A percentile compares a stretch with the other conserved stretches of the same genome.
Conservation (phyloP, 2,329 filamentous ascomycete genomes). For the Trichoderma aggressivum region DNA sequence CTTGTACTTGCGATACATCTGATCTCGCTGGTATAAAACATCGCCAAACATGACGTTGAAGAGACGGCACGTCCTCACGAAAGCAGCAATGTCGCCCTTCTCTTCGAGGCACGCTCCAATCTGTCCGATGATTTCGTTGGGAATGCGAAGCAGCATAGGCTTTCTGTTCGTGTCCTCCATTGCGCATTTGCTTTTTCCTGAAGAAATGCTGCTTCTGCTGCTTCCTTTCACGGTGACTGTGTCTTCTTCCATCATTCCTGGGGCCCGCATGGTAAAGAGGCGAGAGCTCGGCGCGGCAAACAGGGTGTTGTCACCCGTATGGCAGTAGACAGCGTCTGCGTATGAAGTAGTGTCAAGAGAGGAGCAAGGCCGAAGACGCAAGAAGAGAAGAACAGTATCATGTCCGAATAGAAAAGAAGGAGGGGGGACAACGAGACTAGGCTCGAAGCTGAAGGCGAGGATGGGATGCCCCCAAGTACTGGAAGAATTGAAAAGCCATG, state of each 20-base stretch:
- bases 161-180: background rate
- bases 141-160: background rate
- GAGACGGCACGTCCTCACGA: background rate
- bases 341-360: background rate
- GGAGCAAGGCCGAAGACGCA: background rate
- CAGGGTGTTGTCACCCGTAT: background rate
- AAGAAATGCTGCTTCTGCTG: background rate
- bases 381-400: background rate
- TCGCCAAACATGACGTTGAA: constrained; percentile 15
- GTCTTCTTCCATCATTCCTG: background rate
- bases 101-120: constrained; percentile 2
- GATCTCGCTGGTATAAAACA: constrained; percentile 12
- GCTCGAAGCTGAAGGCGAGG: background rate
- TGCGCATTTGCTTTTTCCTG: background rate
- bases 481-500: background rate
- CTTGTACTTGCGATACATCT: background rate
- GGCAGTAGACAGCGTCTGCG: background rate
- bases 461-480: background rate
- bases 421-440: background rate
- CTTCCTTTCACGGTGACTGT: background rate
- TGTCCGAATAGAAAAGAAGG: background rate
- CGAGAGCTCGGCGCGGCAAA: background rate
- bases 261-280: too few species aligned
- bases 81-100: constrained; percentile 11
- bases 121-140: constrained; percentile 7